Conservation (phyloP, 2,329 filamentous ascomycete genomes). For the Intubia oerlemansii region DNA sequence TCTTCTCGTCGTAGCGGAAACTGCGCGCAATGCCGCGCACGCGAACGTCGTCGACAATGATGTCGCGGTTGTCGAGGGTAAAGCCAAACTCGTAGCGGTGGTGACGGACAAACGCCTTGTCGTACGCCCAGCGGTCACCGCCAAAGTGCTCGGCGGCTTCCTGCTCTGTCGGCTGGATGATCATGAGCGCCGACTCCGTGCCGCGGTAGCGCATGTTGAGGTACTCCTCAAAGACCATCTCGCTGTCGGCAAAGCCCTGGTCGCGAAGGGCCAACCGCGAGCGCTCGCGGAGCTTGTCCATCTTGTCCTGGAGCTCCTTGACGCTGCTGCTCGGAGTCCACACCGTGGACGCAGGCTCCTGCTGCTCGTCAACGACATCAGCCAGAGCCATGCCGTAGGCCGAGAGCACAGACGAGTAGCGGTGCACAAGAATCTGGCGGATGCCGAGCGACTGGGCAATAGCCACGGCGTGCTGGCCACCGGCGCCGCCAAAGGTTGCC, state of each 20-base stretch:
- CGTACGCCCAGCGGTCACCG: slow-evolving; percentile 62
- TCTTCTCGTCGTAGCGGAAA: slow-evolving; percentile 58
- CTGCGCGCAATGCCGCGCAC: slow-evolving; percentile 75
- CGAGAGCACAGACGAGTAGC: slow-evolving; percentile 74
- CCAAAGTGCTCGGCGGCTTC: slow-evolving; percentile 36
- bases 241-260: slow-evolving; percentile 57
- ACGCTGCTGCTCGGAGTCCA: slow-evolving; percentile 26
- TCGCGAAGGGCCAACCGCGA: slow-evolving; percentile 44
- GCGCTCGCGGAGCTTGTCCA: slow-evolving; percentile 60
- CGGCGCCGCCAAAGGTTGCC: slow-evolving; percentile 80
- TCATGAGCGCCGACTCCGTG: slow-evolving; percentile 81
- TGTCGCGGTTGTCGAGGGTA: slow-evolving; percentile 61
- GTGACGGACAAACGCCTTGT: slow-evolving; percentile 63
- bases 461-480: slow-evolving; percentile 79
- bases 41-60: slow-evolving; percentile 52
- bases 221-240: slow-evolving; percentile 76
- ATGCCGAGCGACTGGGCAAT: slow-evolving; percentile 74
- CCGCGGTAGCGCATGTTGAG: slow-evolving; percentile 85
- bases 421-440: slow-evolving; percentile 64
- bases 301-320: slow-evolving; percentile 46
- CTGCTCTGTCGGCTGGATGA: slow-evolving; percentile 47
- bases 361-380: slow-evolving; percentile 79
- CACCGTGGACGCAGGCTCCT: slow-evolving; percentile 49
- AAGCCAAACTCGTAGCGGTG: slow-evolving; percentile 91
- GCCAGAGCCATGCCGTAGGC: slow-evolving; percentile 87